A percentile compares a stretch with the other conserved stretches of the same genome.
Evolutionary conservation across 306 rosid species (phyloP).

Genomic region (Datisca glomerata): DNA sequence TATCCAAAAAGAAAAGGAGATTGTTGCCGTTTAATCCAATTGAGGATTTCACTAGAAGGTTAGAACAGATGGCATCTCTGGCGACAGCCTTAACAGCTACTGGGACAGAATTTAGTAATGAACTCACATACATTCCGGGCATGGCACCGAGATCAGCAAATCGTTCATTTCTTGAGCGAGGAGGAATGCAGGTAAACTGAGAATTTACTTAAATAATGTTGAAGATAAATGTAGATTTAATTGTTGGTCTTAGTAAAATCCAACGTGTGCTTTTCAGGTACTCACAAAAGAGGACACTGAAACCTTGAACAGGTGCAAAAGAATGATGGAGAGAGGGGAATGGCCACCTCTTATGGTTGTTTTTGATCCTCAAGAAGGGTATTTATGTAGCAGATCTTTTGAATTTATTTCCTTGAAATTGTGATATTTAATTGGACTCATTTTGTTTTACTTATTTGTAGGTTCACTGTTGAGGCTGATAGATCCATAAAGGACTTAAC

Average conservation of each 20-base stretch:
- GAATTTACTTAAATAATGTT: background rate
- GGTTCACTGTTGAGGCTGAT: slow-evolving; percentile 94
- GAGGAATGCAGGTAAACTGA: slow-evolving; percentile 80
- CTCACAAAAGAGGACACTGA: slow-evolving; percentile 70
- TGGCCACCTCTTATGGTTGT: slow-evolving; percentile 96
- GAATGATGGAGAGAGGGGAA: slow-evolving; percentile 82
- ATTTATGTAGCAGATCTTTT: slow-evolving; percentile 8
- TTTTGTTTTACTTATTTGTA: slow-evolving; percentile 16
- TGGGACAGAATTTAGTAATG: slow-evolving; percentile 50
- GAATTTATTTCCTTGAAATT: background rate
- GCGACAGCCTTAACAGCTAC: slow-evolving; percentile 83
- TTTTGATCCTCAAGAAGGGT: slow-evolving; percentile 95
- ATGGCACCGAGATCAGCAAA: slow-evolving; percentile 81
- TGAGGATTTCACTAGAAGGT: slow-evolving; percentile 46
- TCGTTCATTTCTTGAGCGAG: slow-evolving; percentile 46
- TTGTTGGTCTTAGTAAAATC: background rate
- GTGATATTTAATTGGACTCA: background rate
- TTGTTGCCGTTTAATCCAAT: slow-evolving; percentile 45
- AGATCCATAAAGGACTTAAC: slow-evolving; percentile 64
- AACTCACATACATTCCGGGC: slow-evolving; percentile 53
- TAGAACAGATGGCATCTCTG: slow-evolving; percentile 85
- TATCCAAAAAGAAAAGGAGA: slow-evolving; percentile 59
- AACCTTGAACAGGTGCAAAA: slow-evolving; percentile 53
- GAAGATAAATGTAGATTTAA: background rate
- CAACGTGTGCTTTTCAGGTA: slow-evolving; percentile 29